Evolutionary conservation across 371 early-diverging fungal genomes (phyloP).

Genomic region (Mortierella sp.): DNA sequence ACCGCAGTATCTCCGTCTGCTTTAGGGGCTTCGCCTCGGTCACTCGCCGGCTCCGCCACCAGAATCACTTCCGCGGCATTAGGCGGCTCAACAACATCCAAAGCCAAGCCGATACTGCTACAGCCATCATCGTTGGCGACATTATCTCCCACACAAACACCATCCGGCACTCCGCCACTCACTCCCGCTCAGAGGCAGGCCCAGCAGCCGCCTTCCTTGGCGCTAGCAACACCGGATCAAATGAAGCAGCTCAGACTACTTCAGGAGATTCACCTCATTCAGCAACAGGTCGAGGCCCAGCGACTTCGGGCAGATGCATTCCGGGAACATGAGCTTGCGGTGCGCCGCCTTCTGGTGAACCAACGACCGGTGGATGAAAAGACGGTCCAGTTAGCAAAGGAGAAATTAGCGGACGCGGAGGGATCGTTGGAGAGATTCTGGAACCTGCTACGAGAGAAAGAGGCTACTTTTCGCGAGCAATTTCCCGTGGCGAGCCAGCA

Average conservation of each 20-base stretch:
- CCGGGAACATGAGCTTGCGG: conserved; percentile 35
- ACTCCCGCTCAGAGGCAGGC: not conserved
- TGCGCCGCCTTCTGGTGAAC: conserved; percentile 26
- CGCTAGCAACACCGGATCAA: conserved; percentile 43
- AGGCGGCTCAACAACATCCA: not conserved
- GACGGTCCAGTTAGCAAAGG: conserved; percentile 24
- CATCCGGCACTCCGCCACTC: conserved; percentile 9
- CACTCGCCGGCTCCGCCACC: not conserved
- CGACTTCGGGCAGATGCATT: conserved; percentile 26
- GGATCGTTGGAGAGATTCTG: conserved; percentile 27
- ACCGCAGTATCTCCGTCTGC: not conserved
- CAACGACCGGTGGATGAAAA: conserved; percentile 27
- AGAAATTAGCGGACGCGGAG: conserved; percentile 34
- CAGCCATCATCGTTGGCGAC: not conserved
- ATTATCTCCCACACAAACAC: conserved; percentile 23
- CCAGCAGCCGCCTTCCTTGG: conserved; percentile 1
- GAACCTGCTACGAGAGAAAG: conserved; percentile 31
- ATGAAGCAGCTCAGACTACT: conserved; percentile 33
- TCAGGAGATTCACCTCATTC: conserved; percentile 37
- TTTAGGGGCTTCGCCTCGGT: not conserved
- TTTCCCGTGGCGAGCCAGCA: conserved; percentile 39
- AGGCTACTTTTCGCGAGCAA: conserved; percentile 29
- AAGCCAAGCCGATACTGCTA: not conserved
- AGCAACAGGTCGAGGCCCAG: conserved; percentile 37
- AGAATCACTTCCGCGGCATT: not conserved